phyloP scores from a whole-genome alignment of 495 filamentous ascomycete genomes.

The Hamigera avellanea region DNA sequence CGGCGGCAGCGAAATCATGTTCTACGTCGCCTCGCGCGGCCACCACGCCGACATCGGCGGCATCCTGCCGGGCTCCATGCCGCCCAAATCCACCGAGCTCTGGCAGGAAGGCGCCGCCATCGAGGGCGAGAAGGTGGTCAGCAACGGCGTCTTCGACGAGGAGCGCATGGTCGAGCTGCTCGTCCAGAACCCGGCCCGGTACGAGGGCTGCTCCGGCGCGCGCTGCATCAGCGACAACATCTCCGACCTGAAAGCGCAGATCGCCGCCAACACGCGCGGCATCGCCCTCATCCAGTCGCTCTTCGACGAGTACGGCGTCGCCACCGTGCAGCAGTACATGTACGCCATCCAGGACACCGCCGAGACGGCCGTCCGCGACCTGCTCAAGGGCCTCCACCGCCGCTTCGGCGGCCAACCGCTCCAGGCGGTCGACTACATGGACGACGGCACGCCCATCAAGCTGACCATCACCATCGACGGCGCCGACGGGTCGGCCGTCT shows the following conservation, averaged over 20 bases:
- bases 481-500: constrained; percentile 73
- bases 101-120: constrained; percentile 94
- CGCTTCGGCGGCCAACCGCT: constrained; percentile 69
- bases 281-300: constrained; percentile 79
- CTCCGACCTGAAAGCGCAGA: constrained; percentile 91
- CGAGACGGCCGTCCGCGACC: constrained; percentile 68
- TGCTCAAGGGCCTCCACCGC: constrained; percentile 70
- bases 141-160: constrained; percentile 81
- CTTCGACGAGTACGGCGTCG: constrained; percentile 82
- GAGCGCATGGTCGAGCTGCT: constrained; percentile 74
- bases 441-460: constrained; percentile 80
- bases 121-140: constrained; percentile 88
- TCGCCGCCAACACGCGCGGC: constrained; percentile 92
- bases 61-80: constrained; percentile 93
- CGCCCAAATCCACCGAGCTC: constrained; percentile 83
- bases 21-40: constrained; percentile 91
- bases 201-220: constrained; percentile 81
- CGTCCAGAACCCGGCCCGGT: constrained; percentile 70
- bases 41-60: constrained; percentile 97
- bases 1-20: constrained; percentile 74
- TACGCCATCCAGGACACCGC: constrained; percentile 85
- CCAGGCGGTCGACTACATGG: constrained; percentile 83
- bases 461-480: constrained; percentile 77
- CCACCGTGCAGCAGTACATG: constrained; percentile 96
- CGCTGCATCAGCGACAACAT: constrained; percentile 87